These are phyloP conservation scores for Penicillium macrosclerotiorum DNA, from an alignment of 495 filamentous ascomycete species.

Conservation along the genomic window DNA sequence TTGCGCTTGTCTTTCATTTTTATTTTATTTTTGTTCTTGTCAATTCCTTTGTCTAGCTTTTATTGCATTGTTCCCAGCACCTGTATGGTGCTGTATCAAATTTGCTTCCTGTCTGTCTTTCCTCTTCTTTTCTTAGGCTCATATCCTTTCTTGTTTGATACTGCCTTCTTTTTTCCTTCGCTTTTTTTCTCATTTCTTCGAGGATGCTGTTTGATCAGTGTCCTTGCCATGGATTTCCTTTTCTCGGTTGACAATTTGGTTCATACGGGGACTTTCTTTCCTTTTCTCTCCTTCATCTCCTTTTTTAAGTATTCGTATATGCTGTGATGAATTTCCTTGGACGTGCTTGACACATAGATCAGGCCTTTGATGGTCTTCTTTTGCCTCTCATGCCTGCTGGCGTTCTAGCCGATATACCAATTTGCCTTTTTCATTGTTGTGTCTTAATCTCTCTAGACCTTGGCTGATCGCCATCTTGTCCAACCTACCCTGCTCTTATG, in stretches of 20 bases:
- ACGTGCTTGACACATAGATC: slow-evolving; percentile 15
- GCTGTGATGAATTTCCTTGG: slow-evolving; percentile 24
- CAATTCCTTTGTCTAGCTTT: slow-evolving; percentile 27
- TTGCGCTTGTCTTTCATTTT: slow-evolving; percentile 11
- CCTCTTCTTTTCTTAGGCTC: slow-evolving; percentile 18
- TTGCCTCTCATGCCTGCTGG: slow-evolving; percentile 20
- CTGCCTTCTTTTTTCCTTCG: slow-evolving; percentile 13
- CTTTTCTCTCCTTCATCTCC: slow-evolving; percentile 2
- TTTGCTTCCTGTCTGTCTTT: slow-evolving; percentile 20
- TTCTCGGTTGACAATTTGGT: slow-evolving; percentile 21
- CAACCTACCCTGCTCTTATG: slow-evolving; percentile 8
- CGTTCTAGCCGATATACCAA: slow-evolving; percentile 35
- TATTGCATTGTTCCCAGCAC: slow-evolving; percentile 38
- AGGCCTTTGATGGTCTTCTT: slow-evolving; percentile 13
- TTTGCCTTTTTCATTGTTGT: slow-evolving; percentile 21
- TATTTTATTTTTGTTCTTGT: slow-evolving; percentile 18
- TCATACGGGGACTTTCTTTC: slow-evolving; percentile 9
- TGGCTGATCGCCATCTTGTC: slow-evolving; percentile 7
- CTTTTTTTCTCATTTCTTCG: slow-evolving; percentile 1
- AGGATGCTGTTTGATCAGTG: not conserved
- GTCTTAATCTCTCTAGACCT: slow-evolving; percentile 11
- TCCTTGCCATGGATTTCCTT: slow-evolving; percentile 15
- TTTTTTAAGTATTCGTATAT: slow-evolving; percentile 27
- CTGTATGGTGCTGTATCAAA: slow-evolving; percentile 28
- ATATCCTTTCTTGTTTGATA: slow-evolving; percentile 18